Evolutionary conservation across 805 yeast species (phyloP), one percentile per base, ranked within the genome.

Genomic region (Millerago galiae): DNA sequence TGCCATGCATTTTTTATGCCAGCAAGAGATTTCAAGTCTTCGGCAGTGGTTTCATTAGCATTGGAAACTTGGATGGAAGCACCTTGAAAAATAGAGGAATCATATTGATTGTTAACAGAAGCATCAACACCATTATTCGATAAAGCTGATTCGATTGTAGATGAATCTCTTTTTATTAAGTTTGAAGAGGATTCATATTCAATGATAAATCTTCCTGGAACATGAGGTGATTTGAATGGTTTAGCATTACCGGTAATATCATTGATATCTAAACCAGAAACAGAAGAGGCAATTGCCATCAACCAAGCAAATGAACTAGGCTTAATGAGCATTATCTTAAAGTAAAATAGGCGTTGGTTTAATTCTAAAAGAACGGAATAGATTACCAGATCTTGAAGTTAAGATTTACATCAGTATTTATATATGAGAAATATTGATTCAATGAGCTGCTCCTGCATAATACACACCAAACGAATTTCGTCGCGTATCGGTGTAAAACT

Each of bases 1-100:
- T 40, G 47, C 51, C 51, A 48, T 15, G 46, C 51, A 38, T 45
- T 30, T 18, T 41, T 41, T 28, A 45, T 41, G 35, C 43, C 44
- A n/a, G 16, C 21, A 26, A 45, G 18, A 12, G 12, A 15, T 32
- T 38, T 42, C 33, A 48, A 21, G 25, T 47, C 50, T 12, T 47
- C 46, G n/a, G 26, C 35, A 10, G 48, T 44, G 27, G 45, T 44
- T 2, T 29, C 28, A 24, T 41, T 41, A 29, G 35, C 14, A 31
- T 37, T 41, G 5, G 12, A 21, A 24, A 46, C 32, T n/a, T 43
- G 35, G 16, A 47, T 27, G n/a, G 50, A 37, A 28, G 41, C 50
- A 44, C 50, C 50, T 26, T 41, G 40, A 38, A 47, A 47, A n/a
- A 47, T 35, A n/a, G 18, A 14, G 8, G 48, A 42, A 40, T 47